Base-by-base conservation (phyloP, 495 filamentous ascomycete genomes). In the Neurospora cerealis region DNA sequence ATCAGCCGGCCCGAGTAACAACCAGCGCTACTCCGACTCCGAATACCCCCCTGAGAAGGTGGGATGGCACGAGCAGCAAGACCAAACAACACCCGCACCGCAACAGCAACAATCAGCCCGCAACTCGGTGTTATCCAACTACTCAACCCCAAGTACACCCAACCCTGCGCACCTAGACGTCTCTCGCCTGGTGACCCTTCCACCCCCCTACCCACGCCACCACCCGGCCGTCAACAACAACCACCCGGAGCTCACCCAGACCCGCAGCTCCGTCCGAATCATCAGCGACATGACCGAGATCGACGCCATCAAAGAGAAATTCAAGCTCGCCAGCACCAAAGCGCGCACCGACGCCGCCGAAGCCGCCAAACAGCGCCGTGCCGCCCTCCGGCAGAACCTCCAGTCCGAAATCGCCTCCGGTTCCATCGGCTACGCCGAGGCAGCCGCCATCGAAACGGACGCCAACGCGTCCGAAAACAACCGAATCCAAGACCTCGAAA, bases 211-310 rank as follows among this genome's bases (percentile, higher is more conserved):
- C 80, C 96, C 96, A 3, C 89, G 94, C 19, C 93, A 98, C 79
- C 91, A 98, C 78, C 96, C 96, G 15, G 96, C 96, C 6, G 92
- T 98, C 69, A 97, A 96, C 79, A 99, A 99, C 78, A 93, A 89
- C 77, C 96, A 99, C 79, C 96, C 96, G 0, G 91, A 96, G 72
- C 87, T 99, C 10, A 87, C 94, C 0, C 86, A 91, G 0, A 93
- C 93, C 34, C 89, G 96, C 41, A 90, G 86, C 9, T 83, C 90
- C 0, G 92, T 97, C 21, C 91, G 96, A 17, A 85, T 87, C 0
- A 85, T 98, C 24, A 91, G 89, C 74, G 93, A 98, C 76, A 82
- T 95, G 71, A 85, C 86, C 6, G 92, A 94, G 75, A 84, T 94
- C 44, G 89, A 92, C 70, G 83, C 84, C 5, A 92, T 90, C 6